phyloP scores from a whole-genome alignment of 495 filamentous ascomycete genomes.

The Annulohypoxylon maeteangense region DNA sequence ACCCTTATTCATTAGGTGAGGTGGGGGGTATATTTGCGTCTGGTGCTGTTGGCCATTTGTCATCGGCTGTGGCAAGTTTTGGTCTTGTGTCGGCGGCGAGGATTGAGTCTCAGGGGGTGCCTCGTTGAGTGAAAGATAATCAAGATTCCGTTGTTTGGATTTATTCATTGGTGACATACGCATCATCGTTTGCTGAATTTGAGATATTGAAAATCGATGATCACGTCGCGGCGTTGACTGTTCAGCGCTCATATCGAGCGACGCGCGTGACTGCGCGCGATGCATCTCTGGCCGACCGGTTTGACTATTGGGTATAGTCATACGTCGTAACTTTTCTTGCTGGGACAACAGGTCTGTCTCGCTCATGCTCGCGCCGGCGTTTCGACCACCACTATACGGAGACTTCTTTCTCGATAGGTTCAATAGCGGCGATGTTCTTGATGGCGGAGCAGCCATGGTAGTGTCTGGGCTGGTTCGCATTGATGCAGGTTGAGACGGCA shows the following conservation, averaged over 20 bases:
- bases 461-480: slow-evolving; percentile 55
- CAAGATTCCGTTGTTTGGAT: slow-evolving; percentile 50
- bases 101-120: slow-evolving; percentile 48
- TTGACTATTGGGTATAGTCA: slow-evolving; percentile 52
- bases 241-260: slow-evolving; percentile 51
- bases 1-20: slow-evolving; percentile 49
- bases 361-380: slow-evolving; percentile 58
- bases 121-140: slow-evolving; percentile 54
- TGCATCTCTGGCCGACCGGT: slow-evolving; percentile 44
- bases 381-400: slow-evolving; percentile 48
- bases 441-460: slow-evolving; percentile 56
- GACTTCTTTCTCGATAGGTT: slow-evolving; percentile 47
- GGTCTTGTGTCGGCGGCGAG: slow-evolving; percentile 49
- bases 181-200: slow-evolving; percentile 55
- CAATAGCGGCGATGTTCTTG: slow-evolving; percentile 55
- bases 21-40: slow-evolving; percentile 40
- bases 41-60: slow-evolving; percentile 41
- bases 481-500: slow-evolving; percentile 45
- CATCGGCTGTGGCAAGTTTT: slow-evolving; percentile 46
- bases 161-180: slow-evolving; percentile 48
- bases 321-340: slow-evolving; percentile 64
- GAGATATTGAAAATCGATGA: slow-evolving; percentile 56
- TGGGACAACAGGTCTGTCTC: slow-evolving; percentile 63
- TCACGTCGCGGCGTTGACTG: slow-evolving; percentile 53
- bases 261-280: slow-evolving; percentile 51